Evolutionary conservation across 2,329 filamentous ascomycete genomes (phyloP), one percentile per base, ranked within the genome.

Genomic region (Fusarium zealandicum): DNA sequence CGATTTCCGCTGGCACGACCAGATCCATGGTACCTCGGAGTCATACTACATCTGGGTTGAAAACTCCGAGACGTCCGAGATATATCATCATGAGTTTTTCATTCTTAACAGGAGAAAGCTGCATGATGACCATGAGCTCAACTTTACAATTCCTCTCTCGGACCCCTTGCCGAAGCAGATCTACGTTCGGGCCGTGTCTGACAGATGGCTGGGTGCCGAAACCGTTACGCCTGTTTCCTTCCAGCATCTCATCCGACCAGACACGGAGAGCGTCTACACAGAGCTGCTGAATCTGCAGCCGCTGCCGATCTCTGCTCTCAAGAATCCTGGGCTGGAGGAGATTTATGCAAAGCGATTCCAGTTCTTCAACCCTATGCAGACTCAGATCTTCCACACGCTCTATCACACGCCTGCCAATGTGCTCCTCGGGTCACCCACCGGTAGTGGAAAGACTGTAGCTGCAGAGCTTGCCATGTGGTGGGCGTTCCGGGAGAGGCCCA

Each of bases 11-110:
- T 99, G 95, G 95, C 96, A 96, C 65, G 93, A 98, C 64, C 87
- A 90, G 39, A 85, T 96, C 54, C 93, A 99, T 69, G 96, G 96
- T 14, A 92, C 88, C 3, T 97, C 93, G 0, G 95, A 99, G 69
- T 93, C 93, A 4, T 99, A 96, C 76, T 99, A 96, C 84, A 89
- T 99, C 52, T 99, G 95, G 96, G 93, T 99, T 3, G 95, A 99
- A 73, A 96, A 98, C 71, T 97, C 93, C 0, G 95, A 98, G 67
- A 97, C 93, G 0, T 93, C 92, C 0, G 93, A 98, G 73, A 98
- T 99, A 33, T 98, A 96, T 68, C 95, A 99, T 67, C 91, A 98
- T 62, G 95, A 99, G 72, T 97, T 89, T 74, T 98, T 99, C 75
- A 95, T 99, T 51, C 81, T 99, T 6, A 96, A 87, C 57, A 83